Percentiles rank a stretch among this genome's conserved stretches.
These are phyloP conservation scores for Calonectria naviculata DNA, from an alignment of 2,329 filamentous ascomycete species.

Conservation along the genomic window DNA sequence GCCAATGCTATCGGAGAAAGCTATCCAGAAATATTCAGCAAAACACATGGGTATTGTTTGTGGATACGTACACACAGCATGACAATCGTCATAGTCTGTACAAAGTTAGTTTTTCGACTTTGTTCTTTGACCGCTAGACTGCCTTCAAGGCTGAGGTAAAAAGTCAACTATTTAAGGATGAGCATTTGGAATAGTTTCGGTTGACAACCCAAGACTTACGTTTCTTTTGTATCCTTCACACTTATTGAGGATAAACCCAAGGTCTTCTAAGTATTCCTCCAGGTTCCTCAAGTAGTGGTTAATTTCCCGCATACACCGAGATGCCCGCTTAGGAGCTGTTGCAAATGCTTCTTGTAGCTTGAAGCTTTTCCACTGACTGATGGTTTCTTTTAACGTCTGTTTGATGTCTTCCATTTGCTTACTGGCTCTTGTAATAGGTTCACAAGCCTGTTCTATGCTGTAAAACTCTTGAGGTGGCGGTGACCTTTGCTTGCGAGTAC, in stretches of 20 bases:
- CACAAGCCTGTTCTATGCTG: neutral
- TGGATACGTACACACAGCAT: neutral
- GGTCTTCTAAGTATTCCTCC: neutral
- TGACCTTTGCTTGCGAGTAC: too few relatives aligned
- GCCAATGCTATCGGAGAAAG: neutral
- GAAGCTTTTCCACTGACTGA: neutral
- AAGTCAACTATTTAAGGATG: neutral
- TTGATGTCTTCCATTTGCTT: neutral
- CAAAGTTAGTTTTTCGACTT: neutral
- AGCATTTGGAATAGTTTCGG: neutral
- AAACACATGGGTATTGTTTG: fast-evolving
- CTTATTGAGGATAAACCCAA: neutral
- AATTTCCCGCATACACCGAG: neutral
- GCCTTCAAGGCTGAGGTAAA: neutral
- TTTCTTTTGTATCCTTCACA: neutral
- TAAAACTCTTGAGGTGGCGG: neutral
- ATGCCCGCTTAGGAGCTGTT: too few relatives aligned
- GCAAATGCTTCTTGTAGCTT: neutral
- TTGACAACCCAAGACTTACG: neutral
- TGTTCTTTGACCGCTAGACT: neutral
- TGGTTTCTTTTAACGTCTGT: neutral
- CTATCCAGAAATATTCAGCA: neutral
- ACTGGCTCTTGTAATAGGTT: neutral
- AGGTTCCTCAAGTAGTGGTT: neutral
- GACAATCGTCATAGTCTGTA: neutral